Conservation (phyloP, 1,139 yeast genomes). For the Lodderomyces pseudojiufengensis region DNA sequence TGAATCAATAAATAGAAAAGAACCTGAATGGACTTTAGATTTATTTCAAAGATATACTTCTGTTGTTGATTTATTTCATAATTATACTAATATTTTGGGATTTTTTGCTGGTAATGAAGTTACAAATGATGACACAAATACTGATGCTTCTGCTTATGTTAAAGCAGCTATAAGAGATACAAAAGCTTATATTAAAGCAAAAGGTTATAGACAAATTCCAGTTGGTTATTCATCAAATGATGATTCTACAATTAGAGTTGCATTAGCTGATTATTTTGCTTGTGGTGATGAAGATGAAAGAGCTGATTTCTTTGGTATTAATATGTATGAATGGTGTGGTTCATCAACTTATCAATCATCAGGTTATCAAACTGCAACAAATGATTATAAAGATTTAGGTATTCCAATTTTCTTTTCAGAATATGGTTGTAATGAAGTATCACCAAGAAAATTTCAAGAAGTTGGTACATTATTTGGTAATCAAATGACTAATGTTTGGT, state of each 20-base stretch:
- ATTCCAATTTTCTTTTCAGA: conserved; percentile 88
- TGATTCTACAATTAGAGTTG: conserved; percentile 64
- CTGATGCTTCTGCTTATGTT: conserved; percentile 79
- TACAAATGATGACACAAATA: conserved; percentile 65
- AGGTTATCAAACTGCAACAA: conserved; percentile 73
- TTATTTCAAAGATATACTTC: conserved; percentile 69
- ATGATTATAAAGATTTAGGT: conserved; percentile 64
- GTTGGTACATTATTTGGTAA: conserved; percentile 57
- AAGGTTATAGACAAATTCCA: conserved; percentile 70
- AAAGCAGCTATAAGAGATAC: conserved; percentile 88
- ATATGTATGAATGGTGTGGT: conserved; percentile 98
- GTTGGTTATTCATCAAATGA: conserved; percentile 91
- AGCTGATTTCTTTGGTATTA: conserved; percentile 90
- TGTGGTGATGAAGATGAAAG: conserved; percentile 66
- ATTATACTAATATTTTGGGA: conserved; percentile 74
- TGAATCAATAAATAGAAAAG: conserved; percentile 56
- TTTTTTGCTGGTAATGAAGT: conserved; percentile 94
- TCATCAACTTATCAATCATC: conserved; percentile 56
- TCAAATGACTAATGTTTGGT: conserved; percentile 78
- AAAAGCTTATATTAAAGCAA: conserved; percentile 65
- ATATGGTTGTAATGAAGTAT: conserved; percentile 75
- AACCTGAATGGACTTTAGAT: conserved; percentile 61
- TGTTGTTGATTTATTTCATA: conserved; percentile 68
- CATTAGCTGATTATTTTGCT: conserved; percentile 77
- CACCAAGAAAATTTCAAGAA: conserved; percentile 72